Percentiles rank a stretch among this genome's conserved stretches.
These are phyloP conservation scores for Entomortierella lignicola DNA, from an alignment of 192 early-diverging fungal genomes.

Conservation along the genomic window DNA sequence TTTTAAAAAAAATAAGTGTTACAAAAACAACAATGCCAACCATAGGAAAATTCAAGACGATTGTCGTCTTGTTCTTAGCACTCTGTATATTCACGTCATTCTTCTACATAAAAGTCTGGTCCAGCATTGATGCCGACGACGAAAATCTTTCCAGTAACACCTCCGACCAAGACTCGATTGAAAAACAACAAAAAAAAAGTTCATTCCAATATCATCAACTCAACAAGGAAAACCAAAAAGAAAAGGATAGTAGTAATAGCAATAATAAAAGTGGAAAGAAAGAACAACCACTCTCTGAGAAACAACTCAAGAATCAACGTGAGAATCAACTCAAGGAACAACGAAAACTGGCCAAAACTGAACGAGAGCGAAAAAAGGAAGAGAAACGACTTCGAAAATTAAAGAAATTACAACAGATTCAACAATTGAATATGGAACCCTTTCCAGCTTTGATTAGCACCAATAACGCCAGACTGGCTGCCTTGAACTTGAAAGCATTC, in stretches of 20 bases:
- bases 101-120: conserved; percentile 40
- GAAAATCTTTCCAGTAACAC: background rate
- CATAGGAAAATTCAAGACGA: conserved; percentile 15
- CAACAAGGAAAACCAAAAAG: background rate
- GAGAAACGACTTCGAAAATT: conserved; percentile 6
- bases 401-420: conserved; percentile 3
- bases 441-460: conserved; percentile 38
- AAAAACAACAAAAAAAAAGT: background rate
- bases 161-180: background rate
- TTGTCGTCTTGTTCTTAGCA: conserved; percentile 1
- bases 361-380: conserved; percentile 5
- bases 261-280: too few relatives aligned
- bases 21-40: conserved; percentile 11
- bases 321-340: background rate
- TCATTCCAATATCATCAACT: background rate
- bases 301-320: background rate
- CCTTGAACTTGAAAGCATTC: conserved; percentile 20
- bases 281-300: background rate
- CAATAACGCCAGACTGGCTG: conserved; percentile 35
- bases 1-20: background rate
- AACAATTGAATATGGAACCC: conserved; percentile 14
- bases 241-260: background rate
- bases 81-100: conserved; percentile 34
- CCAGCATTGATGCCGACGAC: conserved; percentile 17
- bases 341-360: background rate